phyloP scores from a whole-genome alignment of 2,329 filamentous ascomycete species.

The Penicillium sp. region DNA sequence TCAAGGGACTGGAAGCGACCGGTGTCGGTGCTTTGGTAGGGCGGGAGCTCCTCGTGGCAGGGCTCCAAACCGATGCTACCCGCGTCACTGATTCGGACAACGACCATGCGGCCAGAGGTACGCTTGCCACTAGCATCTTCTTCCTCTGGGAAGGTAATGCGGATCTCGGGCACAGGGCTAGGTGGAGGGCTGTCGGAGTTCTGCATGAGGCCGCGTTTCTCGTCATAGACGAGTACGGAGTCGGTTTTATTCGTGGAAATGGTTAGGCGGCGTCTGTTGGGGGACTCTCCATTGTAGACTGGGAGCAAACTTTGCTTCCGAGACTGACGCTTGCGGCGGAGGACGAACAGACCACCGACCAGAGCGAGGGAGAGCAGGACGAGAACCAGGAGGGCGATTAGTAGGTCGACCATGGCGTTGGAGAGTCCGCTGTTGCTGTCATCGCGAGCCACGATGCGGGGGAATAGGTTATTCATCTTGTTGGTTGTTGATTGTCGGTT shows the following conservation, averaged over 20 bases:
- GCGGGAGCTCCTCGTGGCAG: constrained; percentile 74
- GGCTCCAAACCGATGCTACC: constrained; percentile 85
- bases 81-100: constrained; percentile 86
- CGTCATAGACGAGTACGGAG: constrained; percentile 72
- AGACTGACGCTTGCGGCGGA: constrained; percentile 66
- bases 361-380: constrained; percentile 70
- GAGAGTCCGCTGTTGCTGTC: constrained; percentile 52
- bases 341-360: constrained; percentile 66
- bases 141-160: constrained; percentile 96
- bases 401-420: constrained; percentile 67
- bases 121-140: constrained; percentile 74
- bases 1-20: constrained; percentile 89
- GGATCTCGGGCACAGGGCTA: constrained; percentile 90
- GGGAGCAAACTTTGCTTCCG: constrained; percentile 57
- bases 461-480: constrained; percentile 44
- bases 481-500: constrained; percentile 10
- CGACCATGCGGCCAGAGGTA: constrained; percentile 82
- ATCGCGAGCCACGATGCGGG: constrained; percentile 53
- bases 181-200: constrained; percentile 73
- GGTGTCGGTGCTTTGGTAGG: constrained; percentile 79
- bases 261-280: constrained; percentile 59
- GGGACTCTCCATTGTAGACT: constrained; percentile 63
- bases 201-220: constrained; percentile 75
- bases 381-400: constrained; percentile 77
- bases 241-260: constrained; percentile 63